phyloP scores from a whole-genome alignment of 441 rosid species.

The Corymbia citriodora region DNA sequence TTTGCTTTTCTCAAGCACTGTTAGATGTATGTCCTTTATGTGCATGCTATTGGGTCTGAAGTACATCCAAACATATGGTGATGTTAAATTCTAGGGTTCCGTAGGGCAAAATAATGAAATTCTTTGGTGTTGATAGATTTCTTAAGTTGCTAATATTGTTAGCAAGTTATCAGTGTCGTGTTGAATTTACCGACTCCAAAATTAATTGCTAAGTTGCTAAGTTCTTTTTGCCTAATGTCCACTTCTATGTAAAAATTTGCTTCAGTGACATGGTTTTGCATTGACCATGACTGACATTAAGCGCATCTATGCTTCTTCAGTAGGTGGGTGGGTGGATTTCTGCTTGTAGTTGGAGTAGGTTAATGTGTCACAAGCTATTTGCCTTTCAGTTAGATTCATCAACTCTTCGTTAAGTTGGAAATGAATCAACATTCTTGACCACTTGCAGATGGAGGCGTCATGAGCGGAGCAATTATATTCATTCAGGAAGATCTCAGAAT shows the following conservation, averaged over 20 bases:
- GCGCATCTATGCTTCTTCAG: neutral
- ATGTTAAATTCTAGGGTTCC: neutral
- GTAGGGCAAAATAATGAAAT: neutral
- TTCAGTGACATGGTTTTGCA: neutral
- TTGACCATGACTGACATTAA: neutral
- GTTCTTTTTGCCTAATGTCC: neutral
- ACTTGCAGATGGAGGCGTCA: constrained; percentile 85
- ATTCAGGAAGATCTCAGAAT: constrained; percentile 75
- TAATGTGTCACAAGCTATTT: neutral
- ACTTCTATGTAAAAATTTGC: neutral
- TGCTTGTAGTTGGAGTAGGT: neutral
- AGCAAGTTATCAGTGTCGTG: neutral
- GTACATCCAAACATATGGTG: neutral
- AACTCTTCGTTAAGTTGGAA: neutral
- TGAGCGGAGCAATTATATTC: constrained; percentile 93
- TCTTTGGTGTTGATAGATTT: neutral
- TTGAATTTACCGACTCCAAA: neutral
- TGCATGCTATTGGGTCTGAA: neutral
- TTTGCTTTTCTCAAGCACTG: neutral
- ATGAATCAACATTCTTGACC: neutral
- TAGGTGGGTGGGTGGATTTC: neutral
- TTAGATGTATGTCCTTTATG: neutral
- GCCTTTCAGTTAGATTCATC: neutral
- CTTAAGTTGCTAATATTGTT: rapidly evolving
- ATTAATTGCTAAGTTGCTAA: neutral